phyloP scores from a whole-genome alignment of 108 stramenopile species.

The Fistulifera pelliculosa region DNA sequence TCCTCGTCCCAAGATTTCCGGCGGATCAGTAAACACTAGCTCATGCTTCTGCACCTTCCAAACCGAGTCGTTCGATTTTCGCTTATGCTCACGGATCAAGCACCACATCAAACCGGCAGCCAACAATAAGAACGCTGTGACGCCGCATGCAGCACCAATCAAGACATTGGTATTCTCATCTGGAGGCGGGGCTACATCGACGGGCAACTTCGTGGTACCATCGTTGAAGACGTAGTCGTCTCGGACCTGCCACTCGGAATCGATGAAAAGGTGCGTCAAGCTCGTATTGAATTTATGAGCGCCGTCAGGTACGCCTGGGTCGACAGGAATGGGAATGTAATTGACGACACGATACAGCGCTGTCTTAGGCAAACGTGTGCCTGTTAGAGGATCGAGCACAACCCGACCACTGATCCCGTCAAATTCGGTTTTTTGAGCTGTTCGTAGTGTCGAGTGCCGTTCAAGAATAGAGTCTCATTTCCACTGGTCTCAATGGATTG shows the following conservation, averaged over 20 bases:
- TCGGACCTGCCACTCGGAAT: neutral
- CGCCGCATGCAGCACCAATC: no score
- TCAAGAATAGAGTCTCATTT: constrained; percentile 14
- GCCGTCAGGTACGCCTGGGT: neutral
- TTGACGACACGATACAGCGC: constrained; percentile 31
- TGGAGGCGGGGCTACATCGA: constrained; percentile 3
- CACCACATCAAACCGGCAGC: no score
- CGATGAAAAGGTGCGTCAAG: neutral
- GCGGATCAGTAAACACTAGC: constrained; percentile 33
- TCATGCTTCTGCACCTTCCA: constrained; percentile 34
- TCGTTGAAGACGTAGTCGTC: constrained; percentile 5
- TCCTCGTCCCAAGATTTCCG: constrained; percentile 22
- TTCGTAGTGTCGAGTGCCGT: constrained; percentile 27
- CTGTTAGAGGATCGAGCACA: constrained; percentile 29
- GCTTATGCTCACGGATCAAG: constrained; percentile 7
- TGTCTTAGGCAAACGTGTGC: constrained; percentile 24
- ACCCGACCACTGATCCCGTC: constrained; percentile 30
- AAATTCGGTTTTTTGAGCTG: constrained; percentile 24
- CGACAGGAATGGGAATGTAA: neutral
- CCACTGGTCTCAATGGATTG: neutral
- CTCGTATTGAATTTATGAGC: neutral
- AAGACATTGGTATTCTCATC: constrained; percentile 9
- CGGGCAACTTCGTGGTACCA: neutral
- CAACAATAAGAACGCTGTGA: no score
- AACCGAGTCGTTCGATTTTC: constrained; percentile 23